Evolutionary conservation across 208 protist genomes (phyloP), one percentile per base, ranked within the genome.

Genomic region (Wallacemonas rigidus): DNA sequence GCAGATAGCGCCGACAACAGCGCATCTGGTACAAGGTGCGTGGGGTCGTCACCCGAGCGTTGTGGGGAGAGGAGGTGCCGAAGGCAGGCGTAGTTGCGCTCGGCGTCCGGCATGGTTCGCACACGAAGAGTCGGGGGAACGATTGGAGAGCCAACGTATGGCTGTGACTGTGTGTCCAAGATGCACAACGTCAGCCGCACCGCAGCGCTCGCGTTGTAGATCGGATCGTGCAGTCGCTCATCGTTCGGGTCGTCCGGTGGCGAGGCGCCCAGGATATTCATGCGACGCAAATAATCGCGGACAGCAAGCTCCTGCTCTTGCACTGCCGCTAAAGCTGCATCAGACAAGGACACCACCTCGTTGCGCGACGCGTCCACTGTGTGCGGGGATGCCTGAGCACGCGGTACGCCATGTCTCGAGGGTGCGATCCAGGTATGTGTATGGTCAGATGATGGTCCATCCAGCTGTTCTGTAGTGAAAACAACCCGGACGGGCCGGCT

Each of bases 181-280:
- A 39, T 51, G 39, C 43, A 86, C 67, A 26, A 64, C 62, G 89
- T 67, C 11, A 95, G 77, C 62, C 83, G 86, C 50, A 81, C 82
- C 15, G 92, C 70, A 0, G 86, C 90, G 44, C 75, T 70, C 5
- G 87, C 90, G 73, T 95, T 95, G 67, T 87, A 76, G 6, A 95
- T 76, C 26, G 83, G 76, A 64, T 95, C 90, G 40, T 74, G 64
- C 43, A 92, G 82, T 12, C 44, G 68, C 45, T 45, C 51, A 2
- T 45, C 69, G 11, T 47, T 48, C 7, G 63, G 55, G 4, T 75
- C 50, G 36, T 51, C 38, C n/a, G 11, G n/a, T 36, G 35, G 70
- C 1, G 56, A 53, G 4, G 14, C 50, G n/a, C 54, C 53, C 9
- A 92, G 60, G 55, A 94, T 87, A 72, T 90, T 83, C 75, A 92